Percentiles rank a stretch among this genome's conserved stretches.
Evolutionary conservation across 2,329 filamentous ascomycete species (phyloP).

Genomic region (Sordariomycetes sp.): DNA sequence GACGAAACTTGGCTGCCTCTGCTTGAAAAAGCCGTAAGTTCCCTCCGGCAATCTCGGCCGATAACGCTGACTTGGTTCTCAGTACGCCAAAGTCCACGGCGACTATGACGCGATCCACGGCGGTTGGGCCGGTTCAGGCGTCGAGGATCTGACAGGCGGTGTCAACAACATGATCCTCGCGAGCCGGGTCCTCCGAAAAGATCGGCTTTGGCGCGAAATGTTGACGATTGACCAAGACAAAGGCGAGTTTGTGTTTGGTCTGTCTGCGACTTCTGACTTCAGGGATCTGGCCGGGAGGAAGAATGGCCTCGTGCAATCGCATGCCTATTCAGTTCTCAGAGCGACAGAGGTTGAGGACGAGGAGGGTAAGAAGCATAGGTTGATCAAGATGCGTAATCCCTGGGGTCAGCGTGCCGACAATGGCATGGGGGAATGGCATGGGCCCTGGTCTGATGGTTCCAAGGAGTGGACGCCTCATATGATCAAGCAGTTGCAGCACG

Average conservation of each 20-base stretch:
- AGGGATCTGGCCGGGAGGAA: slow-evolving; percentile 16
- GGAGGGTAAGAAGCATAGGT: slow-evolving; percentile 24
- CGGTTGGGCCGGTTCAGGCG: slow-evolving; percentile 48
- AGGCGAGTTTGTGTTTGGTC: slow-evolving; percentile 54
- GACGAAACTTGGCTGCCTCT: slow-evolving; percentile 70
- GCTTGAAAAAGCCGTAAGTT: slow-evolving; percentile 53
- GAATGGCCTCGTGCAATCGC: slow-evolving; percentile 32
- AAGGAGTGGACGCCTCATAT: slow-evolving; percentile 67
- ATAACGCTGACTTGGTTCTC: background rate
- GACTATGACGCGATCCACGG: slow-evolving; percentile 62
- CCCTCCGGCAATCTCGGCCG: background rate
- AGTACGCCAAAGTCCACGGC: slow-evolving; percentile 65
- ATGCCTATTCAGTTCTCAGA: slow-evolving; percentile 42
- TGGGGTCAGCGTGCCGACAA: slow-evolving; percentile 50
- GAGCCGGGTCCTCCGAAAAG: slow-evolving; percentile 53
- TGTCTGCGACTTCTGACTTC: slow-evolving; percentile 16
- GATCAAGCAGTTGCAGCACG: slow-evolving; percentile 56
- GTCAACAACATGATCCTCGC: slow-evolving; percentile 46
- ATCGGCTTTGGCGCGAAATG: slow-evolving; percentile 62
- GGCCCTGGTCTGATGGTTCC: slow-evolving; percentile 64
- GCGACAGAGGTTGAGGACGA: slow-evolving; percentile 33
- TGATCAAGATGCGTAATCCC: slow-evolving; percentile 50
- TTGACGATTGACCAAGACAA: slow-evolving; percentile 42
- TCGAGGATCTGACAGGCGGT: slow-evolving; percentile 44
- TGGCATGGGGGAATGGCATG: slow-evolving; percentile 53